These are phyloP conservation scores for Margaritispora aquatica DNA, from an alignment of 495 filamentous ascomycete genomes.

Conservation along the genomic window DNA sequence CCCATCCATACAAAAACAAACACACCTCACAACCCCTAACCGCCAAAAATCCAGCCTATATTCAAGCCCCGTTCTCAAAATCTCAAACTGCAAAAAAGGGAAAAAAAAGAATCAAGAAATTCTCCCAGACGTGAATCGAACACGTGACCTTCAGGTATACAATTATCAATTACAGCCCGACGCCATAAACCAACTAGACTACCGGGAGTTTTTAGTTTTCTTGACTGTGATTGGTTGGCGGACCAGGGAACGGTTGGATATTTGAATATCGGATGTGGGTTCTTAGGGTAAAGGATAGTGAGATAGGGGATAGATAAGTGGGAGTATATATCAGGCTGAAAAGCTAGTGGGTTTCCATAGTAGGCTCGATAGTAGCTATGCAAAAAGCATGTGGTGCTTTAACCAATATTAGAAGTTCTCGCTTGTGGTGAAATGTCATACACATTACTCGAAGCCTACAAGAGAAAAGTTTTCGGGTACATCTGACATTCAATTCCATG, in stretches of 20 bases:
- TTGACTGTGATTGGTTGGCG: background rate
- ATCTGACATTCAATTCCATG: too few relatives aligned
- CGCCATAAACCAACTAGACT: slow-evolving; percentile 20
- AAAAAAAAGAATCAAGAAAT: background rate
- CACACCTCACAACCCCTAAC: too few relatives aligned
- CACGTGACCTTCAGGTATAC: slow-evolving; percentile 9
- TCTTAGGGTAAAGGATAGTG: background rate
- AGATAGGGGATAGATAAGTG: background rate
- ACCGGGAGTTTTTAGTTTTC: slow-evolving; percentile 3
- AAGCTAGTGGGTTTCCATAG: background rate
- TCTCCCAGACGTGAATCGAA: slow-evolving; percentile 16
- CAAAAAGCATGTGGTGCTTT: too few relatives aligned
- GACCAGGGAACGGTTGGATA: too few relatives aligned
- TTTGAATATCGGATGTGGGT: background rate
- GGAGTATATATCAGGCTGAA: background rate
- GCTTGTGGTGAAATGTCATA: too few relatives aligned
- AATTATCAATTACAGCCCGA: slow-evolving; percentile 15
- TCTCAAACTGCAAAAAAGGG: background rate
- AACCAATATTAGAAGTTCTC: too few relatives aligned
- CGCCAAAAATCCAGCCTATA: background rate
- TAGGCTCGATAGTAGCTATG: too few relatives aligned
- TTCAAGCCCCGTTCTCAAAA: background rate
- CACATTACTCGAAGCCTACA: too few relatives aligned
- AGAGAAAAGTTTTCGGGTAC: too few relatives aligned
- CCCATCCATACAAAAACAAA: too few relatives aligned